Base-by-base conservation (phyloP, 225 moss, liverwort and hornwort species). In the Thuidium tamariscinum region DNA sequence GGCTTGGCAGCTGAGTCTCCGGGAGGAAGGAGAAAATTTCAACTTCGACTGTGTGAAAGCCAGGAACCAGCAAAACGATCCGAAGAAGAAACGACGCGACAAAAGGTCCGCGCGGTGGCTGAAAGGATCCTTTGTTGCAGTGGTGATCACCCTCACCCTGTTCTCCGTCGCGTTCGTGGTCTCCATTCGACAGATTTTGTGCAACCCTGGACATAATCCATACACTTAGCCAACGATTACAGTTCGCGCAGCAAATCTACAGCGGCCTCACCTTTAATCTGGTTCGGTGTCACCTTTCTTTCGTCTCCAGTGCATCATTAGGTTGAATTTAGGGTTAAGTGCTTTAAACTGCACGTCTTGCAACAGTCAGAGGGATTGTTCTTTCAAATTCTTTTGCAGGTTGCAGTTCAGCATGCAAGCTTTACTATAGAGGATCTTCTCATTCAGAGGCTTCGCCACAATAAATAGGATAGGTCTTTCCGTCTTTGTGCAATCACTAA, bases 111-210 rank as follows among this genome's bases (percentile, higher is more conserved):
- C 81, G 29, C 80, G 10, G 86, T 84, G 86, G 91, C 81, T 84
- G 48, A 81, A 71, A 46, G 68, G 81, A 34, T 81, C 88, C 39
- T 86, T 89, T 77, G 10, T 49, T 2, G 51, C 86, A 64, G 71
- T 91, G 57, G 84, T 81, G 39, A 12, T 72, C 49, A 36, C 29
- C 29, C 84, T 89, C 76, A 34, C 59, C 56, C 51, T 89, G 74
- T 89, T 91, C 80, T 86, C 91, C 21, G 46, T 86, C 20, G 69
- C 56, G 21, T 89, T 91, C 49, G 88, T 89, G 46, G 86, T 87
- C 80, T 84, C 89, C 17, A 76, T 91, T 64, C 84, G 65, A 48
- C 91, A 89, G 75, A 91, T 91, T 64, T 76, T 91, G 80, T 91
- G 89, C 42, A 86, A 88, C 77, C 89, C 89, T 77, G 87, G 87